Conservation (phyloP, 306 rosid species). For the Leucaena leucocephala region DNA sequence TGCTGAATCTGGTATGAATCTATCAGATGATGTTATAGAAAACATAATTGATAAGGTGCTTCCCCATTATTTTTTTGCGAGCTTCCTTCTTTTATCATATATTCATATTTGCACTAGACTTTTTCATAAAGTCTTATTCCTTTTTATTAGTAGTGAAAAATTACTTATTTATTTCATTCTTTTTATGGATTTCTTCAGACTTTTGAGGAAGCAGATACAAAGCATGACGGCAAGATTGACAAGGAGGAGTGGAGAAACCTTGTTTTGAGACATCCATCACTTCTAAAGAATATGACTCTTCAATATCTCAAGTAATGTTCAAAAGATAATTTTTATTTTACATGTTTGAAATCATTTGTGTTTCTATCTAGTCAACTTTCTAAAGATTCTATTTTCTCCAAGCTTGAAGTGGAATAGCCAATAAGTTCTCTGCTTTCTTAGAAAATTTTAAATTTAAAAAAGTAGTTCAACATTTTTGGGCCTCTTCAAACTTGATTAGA, state of each 20-base stretch:
- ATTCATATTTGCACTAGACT: background rate
- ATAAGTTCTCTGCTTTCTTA: background rate
- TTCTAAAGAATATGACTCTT: slow-evolving; percentile 94
- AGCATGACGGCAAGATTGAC: slow-evolving; percentile 94
- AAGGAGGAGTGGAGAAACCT: slow-evolving; percentile 99
- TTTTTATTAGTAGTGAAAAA: background rate
- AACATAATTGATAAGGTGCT: slow-evolving; percentile 96
- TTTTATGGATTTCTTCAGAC: slow-evolving; percentile 55
- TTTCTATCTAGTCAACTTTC: slow-evolving; percentile 5
- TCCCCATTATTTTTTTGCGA: slow-evolving; percentile 24
- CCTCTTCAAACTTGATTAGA: background rate
- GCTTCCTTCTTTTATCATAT: background rate
- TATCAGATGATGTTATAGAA: slow-evolving; percentile 94
- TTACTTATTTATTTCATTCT: slow-evolving; percentile 4
- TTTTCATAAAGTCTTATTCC: background rate
- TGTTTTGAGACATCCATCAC: slow-evolving; percentile 90
- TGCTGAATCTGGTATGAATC: slow-evolving; percentile 99
- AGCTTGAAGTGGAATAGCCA: background rate
- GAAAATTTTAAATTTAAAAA: background rate
- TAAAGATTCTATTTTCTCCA: background rate
- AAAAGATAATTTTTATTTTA: background rate
- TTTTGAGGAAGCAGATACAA: slow-evolving; percentile 96
- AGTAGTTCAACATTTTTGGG: background rate
- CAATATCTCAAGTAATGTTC: slow-evolving; percentile 85
- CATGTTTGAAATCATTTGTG: background rate